Evolutionary conservation across 2,329 filamentous ascomycete species (phyloP).

Genomic region (Ceratocystis colombiana): DNA sequence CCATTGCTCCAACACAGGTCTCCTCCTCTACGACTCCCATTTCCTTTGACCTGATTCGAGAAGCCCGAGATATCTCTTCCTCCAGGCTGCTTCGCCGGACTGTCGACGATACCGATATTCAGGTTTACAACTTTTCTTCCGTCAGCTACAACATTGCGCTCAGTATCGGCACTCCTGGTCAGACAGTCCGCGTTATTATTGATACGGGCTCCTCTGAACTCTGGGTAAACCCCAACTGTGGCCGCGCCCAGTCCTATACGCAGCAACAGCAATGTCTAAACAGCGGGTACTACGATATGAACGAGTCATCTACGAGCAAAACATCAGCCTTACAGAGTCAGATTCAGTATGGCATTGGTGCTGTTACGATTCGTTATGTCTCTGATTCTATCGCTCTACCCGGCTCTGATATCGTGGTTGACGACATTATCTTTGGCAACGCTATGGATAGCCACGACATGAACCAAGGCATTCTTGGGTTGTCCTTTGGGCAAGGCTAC

Average conservation of each 20-base stretch:
- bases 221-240: slow-evolving; percentile 37
- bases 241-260: slow-evolving; percentile 23
- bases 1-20: neutral
- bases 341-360: slow-evolving; percentile 31
- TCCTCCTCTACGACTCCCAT: slow-evolving; percentile 10
- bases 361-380: slow-evolving; percentile 30
- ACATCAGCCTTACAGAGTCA: slow-evolving; percentile 25
- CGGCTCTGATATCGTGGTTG: slow-evolving; percentile 28
- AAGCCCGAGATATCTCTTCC: slow-evolving; percentile 16
- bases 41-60: slow-evolving; percentile 18
- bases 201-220: slow-evolving; percentile 37
- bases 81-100: slow-evolving; percentile 14
- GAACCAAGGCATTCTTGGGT: slow-evolving; percentile 32
- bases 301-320: slow-evolving; percentile 28
- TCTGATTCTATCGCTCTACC: slow-evolving; percentile 31
- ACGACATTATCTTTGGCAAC: slow-evolving; percentile 31
- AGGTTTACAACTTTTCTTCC: slow-evolving; percentile 26
- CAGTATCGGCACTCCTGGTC: slow-evolving; percentile 34
- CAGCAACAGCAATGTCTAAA: slow-evolving; percentile 25
- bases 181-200: slow-evolving; percentile 35
- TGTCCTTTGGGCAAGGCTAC: slow-evolving; percentile 30
- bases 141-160: slow-evolving; percentile 36
- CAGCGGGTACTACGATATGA: slow-evolving; percentile 26
- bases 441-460: slow-evolving; percentile 30
- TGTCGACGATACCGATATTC: slow-evolving; percentile 24